Evolutionary conservation across 805 yeast genomes (phyloP).

Genomic region (Metschnikowia gelsemii): DNA sequence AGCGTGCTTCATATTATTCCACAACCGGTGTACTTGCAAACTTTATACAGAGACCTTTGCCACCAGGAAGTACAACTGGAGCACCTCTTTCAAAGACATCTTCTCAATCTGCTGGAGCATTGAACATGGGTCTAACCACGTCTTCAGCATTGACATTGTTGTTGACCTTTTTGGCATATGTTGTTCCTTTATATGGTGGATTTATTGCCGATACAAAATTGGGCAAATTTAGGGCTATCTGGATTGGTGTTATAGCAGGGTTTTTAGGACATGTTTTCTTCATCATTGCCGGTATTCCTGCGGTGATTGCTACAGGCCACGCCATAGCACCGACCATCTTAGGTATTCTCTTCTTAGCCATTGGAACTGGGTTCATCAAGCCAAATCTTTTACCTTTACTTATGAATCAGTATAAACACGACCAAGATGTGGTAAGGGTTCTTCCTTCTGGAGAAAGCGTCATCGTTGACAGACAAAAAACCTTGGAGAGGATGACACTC

Average conservation of each 20-base stretch:
- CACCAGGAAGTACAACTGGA: conserved; percentile 48
- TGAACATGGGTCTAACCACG: conserved; percentile 44
- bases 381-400: conserved; percentile 51
- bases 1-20: conserved; percentile 56
- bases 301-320: conserved; percentile 34
- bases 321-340: conserved; percentile 14
- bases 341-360: conserved; percentile 14
- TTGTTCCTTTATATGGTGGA: conserved; percentile 53
- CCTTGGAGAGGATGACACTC: conserved; percentile 39
- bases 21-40: conserved; percentile 45
- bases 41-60: conserved; percentile 53
- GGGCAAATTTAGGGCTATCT: conserved; percentile 49
- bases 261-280: conserved; percentile 48
- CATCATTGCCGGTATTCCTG: conserved; percentile 49
- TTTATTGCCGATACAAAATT: conserved; percentile 48
- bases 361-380: conserved; percentile 54
- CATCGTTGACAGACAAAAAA: conserved; percentile 48
- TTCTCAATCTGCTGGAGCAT: conserved; percentile 49
- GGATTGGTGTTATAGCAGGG: conserved; percentile 50
- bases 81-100: conserved; percentile 31
- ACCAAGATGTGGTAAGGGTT: conserved; percentile 57
- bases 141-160: conserved; percentile 49
- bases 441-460: conserved; percentile 64
- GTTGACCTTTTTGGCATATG: conserved; percentile 49
- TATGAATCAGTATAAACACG: conserved; percentile 52